Evolutionary conservation across 108 stramenopile species (phyloP), one percentile per base, ranked within the genome.

Genomic region (Fragilaria crotonensis): DNA sequence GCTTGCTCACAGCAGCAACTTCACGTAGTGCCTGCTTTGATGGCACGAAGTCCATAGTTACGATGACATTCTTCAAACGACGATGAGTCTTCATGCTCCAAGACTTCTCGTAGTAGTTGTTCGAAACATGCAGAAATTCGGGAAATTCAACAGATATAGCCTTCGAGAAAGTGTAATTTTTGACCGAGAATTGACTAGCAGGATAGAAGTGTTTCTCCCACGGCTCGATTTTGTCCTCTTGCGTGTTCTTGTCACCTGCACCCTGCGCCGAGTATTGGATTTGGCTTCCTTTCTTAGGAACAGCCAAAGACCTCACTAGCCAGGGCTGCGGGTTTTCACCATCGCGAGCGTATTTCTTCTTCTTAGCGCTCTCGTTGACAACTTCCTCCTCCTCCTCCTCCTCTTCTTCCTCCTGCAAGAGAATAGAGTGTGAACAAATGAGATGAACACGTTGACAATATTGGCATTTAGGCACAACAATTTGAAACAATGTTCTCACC

Each of bases 41-140:
- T 57, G 73, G 87, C 63, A 72, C 71, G 63, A 88, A 97, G 62
- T 98, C 97, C 91, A 99, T 80, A 14, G 95, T 77, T 4, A 97
- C 85, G 45, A 99, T 95, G 17, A 98, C 86, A 79, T 98, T 99
- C 79, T 99, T 98, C 52, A 99, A 64, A 23, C 98, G 89, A 3
- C 97, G 80, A 75, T 91, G 92, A 11, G 95, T 96, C 68, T 90
- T 92, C 44, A 94, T 73, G 31, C 87, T 83, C 98, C 98, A 99
- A 26, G 67, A 65, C 48, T 77, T 79, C 46, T 97, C 85, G 64
- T 95, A 99, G 77, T 98, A 94, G 78, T 99, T 99, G 41, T 86
- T 90, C 5, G 91, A 93, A 36, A 97, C 62, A 70, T 81, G 77
- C 30, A 91, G 59, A 63, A 90, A 95, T 5, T 87, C 73, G 0